Conservation (phyloP, 148 eudicot species). For the Silene latifolia region DNA sequence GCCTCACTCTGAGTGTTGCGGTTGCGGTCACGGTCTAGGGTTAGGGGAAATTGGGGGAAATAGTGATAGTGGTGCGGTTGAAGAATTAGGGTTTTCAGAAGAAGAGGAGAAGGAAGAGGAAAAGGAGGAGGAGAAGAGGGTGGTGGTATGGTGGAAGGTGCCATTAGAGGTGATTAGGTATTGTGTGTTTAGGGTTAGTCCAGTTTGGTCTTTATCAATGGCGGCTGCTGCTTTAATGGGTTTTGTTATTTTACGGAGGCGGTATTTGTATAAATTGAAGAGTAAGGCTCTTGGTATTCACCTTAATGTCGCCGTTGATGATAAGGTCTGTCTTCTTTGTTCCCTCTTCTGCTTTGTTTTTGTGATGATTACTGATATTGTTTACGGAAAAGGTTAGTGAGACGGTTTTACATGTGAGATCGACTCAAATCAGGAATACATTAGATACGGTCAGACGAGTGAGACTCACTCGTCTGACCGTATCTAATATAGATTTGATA, state of each 20-base stretch:
- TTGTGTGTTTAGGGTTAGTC: constrained; percentile 64
- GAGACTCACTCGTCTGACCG: too few relatives aligned
- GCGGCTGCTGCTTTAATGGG: constrained; percentile 89
- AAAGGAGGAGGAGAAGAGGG: constrained; percentile 24
- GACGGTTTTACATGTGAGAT: too few relatives aligned
- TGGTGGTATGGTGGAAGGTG: constrained; percentile 75
- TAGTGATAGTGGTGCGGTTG: constrained; percentile 4
- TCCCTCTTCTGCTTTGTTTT: neutral
- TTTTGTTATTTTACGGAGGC: constrained; percentile 55
- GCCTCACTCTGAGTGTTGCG: constrained; percentile 23
- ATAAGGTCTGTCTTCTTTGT: constrained; percentile 49
- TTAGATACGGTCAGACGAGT: too few relatives aligned
- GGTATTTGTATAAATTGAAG: constrained; percentile 63
- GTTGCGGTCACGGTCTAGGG: neutral
- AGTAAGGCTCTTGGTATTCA: constrained; percentile 50
- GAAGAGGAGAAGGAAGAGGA: constrained; percentile 8
- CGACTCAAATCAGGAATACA: too few relatives aligned
- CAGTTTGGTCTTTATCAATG: constrained; percentile 78
- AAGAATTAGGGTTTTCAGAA: neutral
- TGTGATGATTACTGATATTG: neutral
- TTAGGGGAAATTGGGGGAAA: neutral
- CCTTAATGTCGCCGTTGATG: constrained; percentile 65
- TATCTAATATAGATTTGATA: too few relatives aligned
- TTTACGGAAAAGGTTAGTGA: too few relatives aligned
- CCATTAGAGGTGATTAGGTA: constrained; percentile 67